These are phyloP conservation scores for Torulaspora delbrueckii DNA, from an alignment of 805 yeast genomes.

Conservation along the genomic window DNA sequence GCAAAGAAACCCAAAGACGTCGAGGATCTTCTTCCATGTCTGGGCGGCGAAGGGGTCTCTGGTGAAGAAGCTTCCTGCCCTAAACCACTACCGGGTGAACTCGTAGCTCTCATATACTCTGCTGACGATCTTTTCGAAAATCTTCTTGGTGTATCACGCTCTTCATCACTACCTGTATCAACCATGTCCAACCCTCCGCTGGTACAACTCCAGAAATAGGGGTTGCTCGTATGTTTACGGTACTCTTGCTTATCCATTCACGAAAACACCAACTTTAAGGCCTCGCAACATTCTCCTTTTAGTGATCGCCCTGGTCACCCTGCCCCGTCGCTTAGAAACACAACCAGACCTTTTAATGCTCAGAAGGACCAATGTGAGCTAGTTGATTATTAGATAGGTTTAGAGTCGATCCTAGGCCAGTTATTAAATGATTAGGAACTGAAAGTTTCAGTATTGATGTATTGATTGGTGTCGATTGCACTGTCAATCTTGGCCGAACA, in stretches of 20 bases:
- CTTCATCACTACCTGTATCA: constrained; percentile 9
- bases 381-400: too few relatives aligned
- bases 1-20: constrained; percentile 26
- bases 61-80: constrained; percentile 17
- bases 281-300: constrained; percentile 2
- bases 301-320: constrained; percentile 3
- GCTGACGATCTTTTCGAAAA: constrained; percentile 17
- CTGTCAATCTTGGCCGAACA: too few relatives aligned
- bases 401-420: too few relatives aligned
- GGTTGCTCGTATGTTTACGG: constrained; percentile 1
- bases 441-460: too few relatives aligned
- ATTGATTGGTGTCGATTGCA: too few relatives aligned
- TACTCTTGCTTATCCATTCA: not conserved
- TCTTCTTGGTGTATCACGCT: constrained; percentile 15
- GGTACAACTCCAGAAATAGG: not conserved
- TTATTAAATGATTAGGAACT: too few relatives aligned
- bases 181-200: constrained; percentile 8
- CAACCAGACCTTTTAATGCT: too few relatives aligned
- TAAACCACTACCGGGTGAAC: constrained; percentile 11
- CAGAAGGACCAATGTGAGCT: too few relatives aligned
- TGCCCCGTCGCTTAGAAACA: not conserved
- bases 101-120: constrained; percentile 15
- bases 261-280: constrained; percentile 4
- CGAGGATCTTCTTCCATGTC: constrained; percentile 21
- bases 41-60: constrained; percentile 29